Evolutionary conservation across 805 yeast genomes (phyloP).

Genomic region (Pichia cabralensis): DNA sequence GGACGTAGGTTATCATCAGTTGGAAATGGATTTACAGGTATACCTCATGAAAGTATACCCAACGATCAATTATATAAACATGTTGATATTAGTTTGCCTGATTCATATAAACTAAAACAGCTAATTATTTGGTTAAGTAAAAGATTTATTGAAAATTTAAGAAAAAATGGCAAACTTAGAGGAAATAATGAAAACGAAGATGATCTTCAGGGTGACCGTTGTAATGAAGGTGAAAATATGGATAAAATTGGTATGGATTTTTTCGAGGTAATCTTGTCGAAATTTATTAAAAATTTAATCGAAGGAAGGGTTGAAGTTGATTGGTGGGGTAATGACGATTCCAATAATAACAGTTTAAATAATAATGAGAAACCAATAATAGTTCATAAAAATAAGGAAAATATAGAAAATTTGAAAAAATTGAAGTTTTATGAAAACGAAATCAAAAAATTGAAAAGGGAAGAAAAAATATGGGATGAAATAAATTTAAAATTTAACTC

Average conservation of each 20-base stretch:
- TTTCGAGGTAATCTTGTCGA: too few relatives aligned
- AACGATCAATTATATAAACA: constrained; percentile 49
- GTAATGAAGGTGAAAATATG: not conserved
- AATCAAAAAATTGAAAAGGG: constrained; percentile 33
- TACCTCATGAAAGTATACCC: constrained; percentile 56
- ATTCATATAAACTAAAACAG: constrained; percentile 65
- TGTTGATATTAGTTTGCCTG: constrained; percentile 52
- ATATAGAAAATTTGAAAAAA: constrained; percentile 39
- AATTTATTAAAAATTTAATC: too few relatives aligned
- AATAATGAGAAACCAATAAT: constrained; percentile 9
- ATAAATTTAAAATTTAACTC: constrained; percentile 3
- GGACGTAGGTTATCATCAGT: constrained; percentile 68
- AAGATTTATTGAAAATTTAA: constrained; percentile 29
- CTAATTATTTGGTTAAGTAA: constrained; percentile 59
- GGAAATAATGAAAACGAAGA: constrained; percentile 14
- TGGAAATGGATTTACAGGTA: constrained; percentile 61
- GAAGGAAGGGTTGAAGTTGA: constrained; percentile 53
- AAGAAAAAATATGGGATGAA: constrained; percentile 36
- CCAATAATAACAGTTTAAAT: constrained; percentile 17
- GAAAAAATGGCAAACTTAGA: too few relatives aligned
- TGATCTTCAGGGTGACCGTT: not conserved
- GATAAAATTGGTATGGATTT: too few relatives aligned
- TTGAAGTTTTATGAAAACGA: constrained; percentile 36
- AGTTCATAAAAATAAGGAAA: constrained; percentile 43
- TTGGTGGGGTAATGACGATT: constrained; percentile 42